phyloP scores from a whole-genome alignment of 768 basidiomycete genomes.

The Amanita fuliginea region DNA sequence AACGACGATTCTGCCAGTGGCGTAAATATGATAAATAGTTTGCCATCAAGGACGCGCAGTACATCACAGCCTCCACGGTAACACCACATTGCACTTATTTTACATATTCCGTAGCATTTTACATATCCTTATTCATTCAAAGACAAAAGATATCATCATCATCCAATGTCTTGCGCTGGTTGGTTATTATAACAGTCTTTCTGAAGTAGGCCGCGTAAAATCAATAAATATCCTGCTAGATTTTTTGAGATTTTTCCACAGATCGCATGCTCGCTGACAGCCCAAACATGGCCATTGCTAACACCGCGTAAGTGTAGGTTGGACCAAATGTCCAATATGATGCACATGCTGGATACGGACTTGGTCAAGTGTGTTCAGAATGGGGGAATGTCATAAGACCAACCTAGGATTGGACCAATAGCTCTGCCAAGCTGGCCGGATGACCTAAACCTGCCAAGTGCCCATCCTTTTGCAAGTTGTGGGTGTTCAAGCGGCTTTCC shows the following conservation, averaged over 20 bases:
- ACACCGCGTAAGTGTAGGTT: slow-evolving; percentile 56
- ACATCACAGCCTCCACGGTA: background rate
- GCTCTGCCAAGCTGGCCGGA: slow-evolving; percentile 94
- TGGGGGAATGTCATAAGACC: slow-evolving; percentile 14
- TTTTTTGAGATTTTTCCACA: slow-evolving; percentile 19
- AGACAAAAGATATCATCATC: background rate
- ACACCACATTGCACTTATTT: background rate
- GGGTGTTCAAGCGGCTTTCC: slow-evolving; percentile 50
- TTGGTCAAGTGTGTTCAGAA: slow-evolving; percentile 12
- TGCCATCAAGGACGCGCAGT: background rate
- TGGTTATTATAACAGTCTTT: background rate
- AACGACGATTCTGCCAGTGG: background rate
- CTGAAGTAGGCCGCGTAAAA: background rate
- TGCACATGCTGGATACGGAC: slow-evolving; percentile 50
- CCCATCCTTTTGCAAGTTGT: slow-evolving; percentile 72
- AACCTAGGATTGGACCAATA: slow-evolving; percentile 83
- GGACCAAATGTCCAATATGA: slow-evolving; percentile 88
- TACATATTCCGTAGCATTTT: background rate
- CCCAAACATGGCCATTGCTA: slow-evolving; percentile 53
- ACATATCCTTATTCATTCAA: slow-evolving; percentile 2
- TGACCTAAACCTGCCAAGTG: slow-evolving; percentile 78
- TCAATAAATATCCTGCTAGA: slow-evolving; percentile 9
- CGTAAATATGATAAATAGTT: background rate
- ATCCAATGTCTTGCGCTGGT: background rate
- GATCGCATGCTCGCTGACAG: slow-evolving; percentile 47